Conservation (phyloP, 2,329 filamentous ascomycete species). For the Penicillium aurantiogriseum region DNA sequence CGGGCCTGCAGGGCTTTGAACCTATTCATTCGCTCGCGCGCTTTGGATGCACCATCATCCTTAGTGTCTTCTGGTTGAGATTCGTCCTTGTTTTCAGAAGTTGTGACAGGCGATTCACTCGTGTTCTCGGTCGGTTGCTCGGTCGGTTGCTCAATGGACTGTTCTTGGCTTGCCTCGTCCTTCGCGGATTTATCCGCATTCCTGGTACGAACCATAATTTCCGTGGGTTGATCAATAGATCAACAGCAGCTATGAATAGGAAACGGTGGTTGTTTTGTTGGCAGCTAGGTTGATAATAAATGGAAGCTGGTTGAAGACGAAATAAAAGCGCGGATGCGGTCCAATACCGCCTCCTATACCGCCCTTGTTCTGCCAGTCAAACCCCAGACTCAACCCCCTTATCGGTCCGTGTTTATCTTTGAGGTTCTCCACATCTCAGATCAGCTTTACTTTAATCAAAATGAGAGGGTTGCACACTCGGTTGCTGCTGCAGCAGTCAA, state of each 20-base stretch:
- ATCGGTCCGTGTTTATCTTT: constrained; percentile 17
- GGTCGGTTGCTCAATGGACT: constrained; percentile 10
- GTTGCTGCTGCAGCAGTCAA: background rate
- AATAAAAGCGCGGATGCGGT: constrained; percentile 13
- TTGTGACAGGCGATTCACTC: constrained; percentile 10
- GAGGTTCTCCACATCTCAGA: constrained; percentile 21
- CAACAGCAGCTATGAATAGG: background rate
- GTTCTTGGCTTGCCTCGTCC: constrained; percentile 12
- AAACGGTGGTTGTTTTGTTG: background rate
- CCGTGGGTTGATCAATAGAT: background rate
- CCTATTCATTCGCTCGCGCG: constrained; percentile 68
- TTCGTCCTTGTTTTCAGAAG: constrained; percentile 5
- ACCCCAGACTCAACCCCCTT: constrained; percentile 20
- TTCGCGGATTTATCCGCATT: constrained; percentile 16
- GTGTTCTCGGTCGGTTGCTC: constrained; percentile 14
- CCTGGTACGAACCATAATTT: constrained; percentile 20
- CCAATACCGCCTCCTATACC: constrained; percentile 16
- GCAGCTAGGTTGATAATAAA: background rate
- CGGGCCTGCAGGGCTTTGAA: constrained; percentile 87
- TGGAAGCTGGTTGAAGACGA: constrained; percentile 11
- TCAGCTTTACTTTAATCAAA: constrained; percentile 1
- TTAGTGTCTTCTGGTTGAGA: constrained; percentile 14
- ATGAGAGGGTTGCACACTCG: constrained; percentile 11
- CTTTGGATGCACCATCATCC: constrained; percentile 31
- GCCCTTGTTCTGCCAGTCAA: constrained; percentile 16